A percentile compares a stretch with the other conserved stretches of the same genome.
Conservation (phyloP, 495 filamentous ascomycete genomes). For the Elaphomyces granulatus region DNA sequence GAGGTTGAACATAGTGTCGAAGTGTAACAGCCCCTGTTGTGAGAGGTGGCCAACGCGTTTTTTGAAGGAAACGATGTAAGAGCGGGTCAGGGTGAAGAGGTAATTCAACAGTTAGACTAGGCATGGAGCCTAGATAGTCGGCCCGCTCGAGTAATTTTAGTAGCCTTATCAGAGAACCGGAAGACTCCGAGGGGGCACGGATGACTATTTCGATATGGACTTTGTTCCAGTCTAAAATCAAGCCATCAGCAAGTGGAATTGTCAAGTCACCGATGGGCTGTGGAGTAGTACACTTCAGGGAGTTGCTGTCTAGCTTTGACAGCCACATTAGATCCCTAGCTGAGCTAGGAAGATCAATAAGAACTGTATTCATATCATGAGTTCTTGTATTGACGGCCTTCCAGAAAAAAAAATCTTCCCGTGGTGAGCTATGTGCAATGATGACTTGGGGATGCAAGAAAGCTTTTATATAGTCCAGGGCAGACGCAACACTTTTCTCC, state of each 20-base stretch:
- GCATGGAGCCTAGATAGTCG: conserved; percentile 54
- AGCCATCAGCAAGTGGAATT: conserved; percentile 5
- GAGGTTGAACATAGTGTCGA: conserved; percentile 50
- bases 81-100: conserved; percentile 47
- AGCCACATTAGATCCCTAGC: conserved; percentile 58
- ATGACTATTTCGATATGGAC: conserved; percentile 62
- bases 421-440: conserved; percentile 29
- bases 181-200: conserved; percentile 49
- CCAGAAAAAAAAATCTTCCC: conserved; percentile 40
- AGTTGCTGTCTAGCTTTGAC: conserved; percentile 53
- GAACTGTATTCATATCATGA: conserved; percentile 25
- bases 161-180: conserved; percentile 58
- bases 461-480: conserved; percentile 28
- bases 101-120: conserved; percentile 68
- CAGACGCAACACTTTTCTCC: conserved; percentile 31
- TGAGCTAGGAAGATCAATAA: conserved; percentile 55
- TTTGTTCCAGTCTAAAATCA: conserved; percentile 53
- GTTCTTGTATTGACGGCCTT: conserved; percentile 34
- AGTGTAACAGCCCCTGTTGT: conserved; percentile 39
- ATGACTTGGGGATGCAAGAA: conserved; percentile 37
- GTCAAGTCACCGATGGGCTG: too few relatives aligned
- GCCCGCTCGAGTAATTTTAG: conserved; percentile 56
- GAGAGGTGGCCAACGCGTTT: conserved; percentile 49
- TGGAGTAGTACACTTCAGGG: conserved; percentile 42
- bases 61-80: conserved; percentile 43